Evolutionary conservation across 176 grass and related monocot species (phyloP), one percentile per base, ranked within the genome.

Genomic region (Metroxylon sagu): DNA sequence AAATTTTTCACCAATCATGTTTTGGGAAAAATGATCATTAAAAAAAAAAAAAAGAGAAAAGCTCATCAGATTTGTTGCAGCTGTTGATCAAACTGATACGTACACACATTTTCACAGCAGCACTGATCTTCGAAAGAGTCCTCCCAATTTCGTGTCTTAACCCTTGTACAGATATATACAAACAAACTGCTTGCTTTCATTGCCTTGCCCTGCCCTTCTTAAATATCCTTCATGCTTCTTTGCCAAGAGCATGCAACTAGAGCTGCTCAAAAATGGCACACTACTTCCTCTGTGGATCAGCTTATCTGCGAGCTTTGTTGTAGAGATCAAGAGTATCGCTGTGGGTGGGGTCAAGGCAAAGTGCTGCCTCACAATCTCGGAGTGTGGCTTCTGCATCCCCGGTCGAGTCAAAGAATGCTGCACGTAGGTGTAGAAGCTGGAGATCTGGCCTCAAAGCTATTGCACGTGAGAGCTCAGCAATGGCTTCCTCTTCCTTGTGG

Each of bases 301-400:
- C 27, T 76, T 51, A 78, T 18, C 3, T 48, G 55, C 71, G 66
- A 39, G 81, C 92, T 69, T 79, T 91, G 53, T 71, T 83, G 83
- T 97, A 88, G 12, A 97, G 81, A 26, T 88, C 87, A 29, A 97
- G 68, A 6, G 92, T 91, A 55, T 97, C 92, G 7, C 77, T 76
- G 54, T 97, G 78, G 16, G 76, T 53, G 4, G 92, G 76, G 43
- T 91, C 83, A 28, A 91, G 84, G 66, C 87, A 97, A 6, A 97
- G 80, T 23, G 92, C 81, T 0, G 92, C 87, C 77, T 97, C 83
- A 62, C 87, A 97, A 75, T 97, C 92, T 7, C 83, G 78, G 49
- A 85, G 14, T 16, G 86, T 74, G 67, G 52, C 72, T 28, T 61
- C 59, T 29, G 4, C 68, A 69, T 97, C 53, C 12, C 84, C 78